Percentiles rank a stretch among this genome's conserved stretches.
Conservation (phyloP, 129 eudicot species). For the Artemisia tridentata region DNA sequence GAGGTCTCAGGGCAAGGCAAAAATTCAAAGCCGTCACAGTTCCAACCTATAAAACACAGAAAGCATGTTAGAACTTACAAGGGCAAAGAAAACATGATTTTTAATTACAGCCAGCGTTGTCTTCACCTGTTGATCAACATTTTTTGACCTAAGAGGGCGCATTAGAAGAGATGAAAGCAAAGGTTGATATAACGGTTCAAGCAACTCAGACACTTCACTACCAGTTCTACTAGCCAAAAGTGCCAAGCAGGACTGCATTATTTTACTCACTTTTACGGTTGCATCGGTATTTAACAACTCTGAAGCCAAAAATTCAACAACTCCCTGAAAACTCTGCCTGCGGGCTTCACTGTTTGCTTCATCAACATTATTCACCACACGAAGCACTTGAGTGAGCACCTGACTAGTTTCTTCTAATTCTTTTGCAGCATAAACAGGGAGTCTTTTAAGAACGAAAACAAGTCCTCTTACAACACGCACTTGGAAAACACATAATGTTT, state of each 20-base stretch:
- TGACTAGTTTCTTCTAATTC: conserved; percentile 98
- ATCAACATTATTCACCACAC: conserved; percentile 96
- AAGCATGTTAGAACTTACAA: conserved; percentile 18
- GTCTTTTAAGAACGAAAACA: conserved; percentile 88
- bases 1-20: conserved; percentile 97
- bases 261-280: conserved; percentile 76
- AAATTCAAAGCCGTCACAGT: conserved; percentile 96
- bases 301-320: conserved; percentile 85
- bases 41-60: conserved; percentile 63
- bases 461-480: conserved; percentile 81
- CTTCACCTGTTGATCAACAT: conserved; percentile 94
- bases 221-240: conserved; percentile 99
- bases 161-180: conserved; percentile 85
- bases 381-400: conserved; percentile 90
- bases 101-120: conserved; percentile 7
- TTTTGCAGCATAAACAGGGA: conserved; percentile 88
- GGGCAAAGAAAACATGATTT: neutral
- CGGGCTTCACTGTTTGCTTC: conserved; percentile 97
- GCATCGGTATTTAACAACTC: conserved; percentile 83
- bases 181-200: conserved; percentile 88
- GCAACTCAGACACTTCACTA: conserved; percentile 97
- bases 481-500: conserved; percentile 79
- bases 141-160: conserved; percentile 86
- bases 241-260: conserved; percentile 96
- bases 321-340: conserved; percentile 87